A percentile compares a stretch with the other conserved stretches of the same genome.
Evolutionary conservation across 2,329 filamentous ascomycete species (phyloP).

Genomic region (Trichocomaceae sp.): DNA sequence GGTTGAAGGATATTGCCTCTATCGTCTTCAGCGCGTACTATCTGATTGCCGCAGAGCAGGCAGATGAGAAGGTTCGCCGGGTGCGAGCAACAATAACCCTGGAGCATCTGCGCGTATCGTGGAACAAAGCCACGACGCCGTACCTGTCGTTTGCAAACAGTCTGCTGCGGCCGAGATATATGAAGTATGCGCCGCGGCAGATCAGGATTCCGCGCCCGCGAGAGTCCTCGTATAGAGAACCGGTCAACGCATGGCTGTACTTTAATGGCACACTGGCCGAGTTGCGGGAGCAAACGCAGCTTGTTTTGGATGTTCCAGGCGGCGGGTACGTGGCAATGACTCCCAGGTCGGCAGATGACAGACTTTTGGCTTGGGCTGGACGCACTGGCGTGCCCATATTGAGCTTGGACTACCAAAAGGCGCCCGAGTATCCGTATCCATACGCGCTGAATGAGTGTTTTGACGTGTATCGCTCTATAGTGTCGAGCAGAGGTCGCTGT

Average conservation of each 20-base stretch:
- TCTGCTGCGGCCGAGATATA: conserved; percentile 70
- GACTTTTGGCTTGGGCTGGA: conserved; percentile 84
- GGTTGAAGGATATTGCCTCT: conserved; percentile 74
- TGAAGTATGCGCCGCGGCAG: conserved; percentile 70
- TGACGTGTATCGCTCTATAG: conserved; percentile 71
- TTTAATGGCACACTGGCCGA: conserved; percentile 81
- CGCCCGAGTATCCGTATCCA: conserved; percentile 76
- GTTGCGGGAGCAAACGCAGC: conserved; percentile 65
- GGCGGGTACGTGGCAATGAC: conserved; percentile 97
- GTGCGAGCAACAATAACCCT: conserved; percentile 80
- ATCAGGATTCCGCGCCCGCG: conserved; percentile 76
- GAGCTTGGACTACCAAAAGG: conserved; percentile 85
- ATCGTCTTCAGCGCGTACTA: conserved; percentile 86
- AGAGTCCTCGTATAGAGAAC: conserved; percentile 74
- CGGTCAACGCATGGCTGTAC: conserved; percentile 83
- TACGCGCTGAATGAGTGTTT: conserved; percentile 84
- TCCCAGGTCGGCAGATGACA: conserved; percentile 89
- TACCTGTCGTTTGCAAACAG: conserved; percentile 69
- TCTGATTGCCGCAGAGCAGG: conserved; percentile 82
- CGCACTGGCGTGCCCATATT: conserved; percentile 82
- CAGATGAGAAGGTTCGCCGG: conserved; percentile 92
- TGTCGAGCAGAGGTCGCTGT: conserved; percentile 66
- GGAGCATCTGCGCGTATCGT: conserved; percentile 83
- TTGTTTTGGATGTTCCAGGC: conserved; percentile 85
- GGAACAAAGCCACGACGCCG: conserved; percentile 90